Percentiles rank a stretch among this genome's conserved stretches.
Evolutionary conservation across 2,329 filamentous ascomycete genomes (phyloP).

Genomic region (Rhynchosporium secalis): DNA sequence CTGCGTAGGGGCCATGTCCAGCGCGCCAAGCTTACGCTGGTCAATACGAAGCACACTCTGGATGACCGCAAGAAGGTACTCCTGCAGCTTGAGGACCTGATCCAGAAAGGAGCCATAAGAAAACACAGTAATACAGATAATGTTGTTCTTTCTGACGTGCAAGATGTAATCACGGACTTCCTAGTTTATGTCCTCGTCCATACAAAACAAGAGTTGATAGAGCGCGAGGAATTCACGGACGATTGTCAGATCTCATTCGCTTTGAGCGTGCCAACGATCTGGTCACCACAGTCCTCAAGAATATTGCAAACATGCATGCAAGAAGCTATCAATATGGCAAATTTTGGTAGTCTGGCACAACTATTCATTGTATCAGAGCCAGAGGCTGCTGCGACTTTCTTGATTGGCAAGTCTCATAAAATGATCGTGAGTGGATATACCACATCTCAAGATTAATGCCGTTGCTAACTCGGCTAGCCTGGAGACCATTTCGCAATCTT

Average conservation of each 20-base stretch:
- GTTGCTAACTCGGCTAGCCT: too few species aligned
- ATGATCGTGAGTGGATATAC: too few species aligned
- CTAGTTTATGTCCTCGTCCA: constrained; percentile 23
- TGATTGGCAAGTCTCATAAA: too few species aligned
- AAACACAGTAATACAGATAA: constrained; percentile 18
- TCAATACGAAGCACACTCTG: constrained; percentile 19
- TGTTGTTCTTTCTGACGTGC: constrained; percentile 18
- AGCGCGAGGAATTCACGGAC: neutral
- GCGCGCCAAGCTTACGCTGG: constrained; percentile 26
- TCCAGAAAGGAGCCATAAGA: constrained; percentile 20
- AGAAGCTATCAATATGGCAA: constrained; percentile 13
- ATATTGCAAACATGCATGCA: constrained; percentile 21
- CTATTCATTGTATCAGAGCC: constrained; percentile 38
- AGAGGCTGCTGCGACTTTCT: too few species aligned
- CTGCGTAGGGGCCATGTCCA: constrained; percentile 14
- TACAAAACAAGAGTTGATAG: constrained; percentile 23
- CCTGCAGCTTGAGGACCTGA: constrained; percentile 8
- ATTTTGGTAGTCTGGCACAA: constrained; percentile 23
- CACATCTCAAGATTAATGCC: too few species aligned
- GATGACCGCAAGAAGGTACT: constrained; percentile 20
- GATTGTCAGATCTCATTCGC: constrained; percentile 18
- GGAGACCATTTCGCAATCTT: too few species aligned
- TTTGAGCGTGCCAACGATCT: constrained; percentile 24
- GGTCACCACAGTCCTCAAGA: constrained; percentile 18
- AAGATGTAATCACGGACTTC: constrained; percentile 28